Evolutionary conservation across 306 rosid genomes (phyloP).

Genomic region (Prosopis cineraria): DNA sequence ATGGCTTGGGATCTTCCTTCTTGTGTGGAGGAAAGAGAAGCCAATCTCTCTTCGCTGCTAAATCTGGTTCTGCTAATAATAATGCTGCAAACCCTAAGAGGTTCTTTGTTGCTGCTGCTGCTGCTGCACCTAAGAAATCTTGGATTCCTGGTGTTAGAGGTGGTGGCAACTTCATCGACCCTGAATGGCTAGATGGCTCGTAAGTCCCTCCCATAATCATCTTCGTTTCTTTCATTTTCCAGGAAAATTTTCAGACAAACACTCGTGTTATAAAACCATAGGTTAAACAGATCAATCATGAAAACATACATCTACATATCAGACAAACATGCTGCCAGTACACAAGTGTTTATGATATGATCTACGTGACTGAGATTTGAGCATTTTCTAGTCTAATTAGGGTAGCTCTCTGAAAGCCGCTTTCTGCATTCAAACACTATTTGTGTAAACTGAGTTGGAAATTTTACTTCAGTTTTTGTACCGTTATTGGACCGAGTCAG

Average conservation of each 20-base stretch:
- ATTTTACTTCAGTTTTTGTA: too few species aligned
- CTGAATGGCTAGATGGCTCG: conserved; percentile 99
- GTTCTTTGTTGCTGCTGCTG: conserved; percentile 50
- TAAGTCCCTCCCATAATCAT: conserved; percentile 48
- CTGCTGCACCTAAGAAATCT: conserved; percentile 60
- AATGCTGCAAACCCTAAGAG: conserved; percentile 49
- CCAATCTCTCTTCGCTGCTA: conserved; percentile 59
- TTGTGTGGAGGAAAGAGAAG: conserved; percentile 74
- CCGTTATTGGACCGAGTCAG: too few species aligned
- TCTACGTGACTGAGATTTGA: too few species aligned
- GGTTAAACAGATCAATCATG: neutral
- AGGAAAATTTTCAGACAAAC: neutral
- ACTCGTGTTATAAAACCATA: too few species aligned
- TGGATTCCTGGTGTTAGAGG: conserved; percentile 76
- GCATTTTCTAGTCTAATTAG: too few species aligned
- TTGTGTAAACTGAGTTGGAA: too few species aligned
- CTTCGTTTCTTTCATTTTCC: neutral
- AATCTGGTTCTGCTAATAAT: conserved; percentile 37
- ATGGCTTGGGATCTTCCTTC: conserved; percentile 82
- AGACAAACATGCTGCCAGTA: too few species aligned
- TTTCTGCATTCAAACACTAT: too few species aligned
- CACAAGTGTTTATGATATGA: too few species aligned
- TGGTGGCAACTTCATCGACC: conserved; percentile 77
- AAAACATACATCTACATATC: neutral
- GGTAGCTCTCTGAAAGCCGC: too few species aligned